Evolutionary conservation across 2,329 filamentous ascomycete species (phyloP), one percentile per base, ranked within the genome.

Genomic region (Venturia nashicola): DNA sequence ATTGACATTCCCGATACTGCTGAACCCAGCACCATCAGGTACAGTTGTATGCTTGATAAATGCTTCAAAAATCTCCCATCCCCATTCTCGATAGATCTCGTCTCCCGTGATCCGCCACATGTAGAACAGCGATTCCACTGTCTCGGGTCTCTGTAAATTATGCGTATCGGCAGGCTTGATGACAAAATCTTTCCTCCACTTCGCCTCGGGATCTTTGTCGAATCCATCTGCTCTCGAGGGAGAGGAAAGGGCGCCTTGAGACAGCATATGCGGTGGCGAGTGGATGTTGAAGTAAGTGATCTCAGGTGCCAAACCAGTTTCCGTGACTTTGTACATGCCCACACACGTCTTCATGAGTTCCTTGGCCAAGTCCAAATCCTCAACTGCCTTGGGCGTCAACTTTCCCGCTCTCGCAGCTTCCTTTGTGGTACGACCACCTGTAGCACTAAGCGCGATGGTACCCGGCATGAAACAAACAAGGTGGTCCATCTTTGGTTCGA

Each of bases 91-190:
- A 76, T 99, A 99, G 68, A 86, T 87, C 46, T 84, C 80, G 67
- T 99, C 92, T 34, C 89, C 90, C 0, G 94, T 99, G 74, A 99
- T 96, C 67, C 94, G 87, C 89, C 93, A 99, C 91, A 99, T 96
- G 78, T 97, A 96, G 71, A 99, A 92, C 66, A 99, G 78, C 65
- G 87, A 92, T 78, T 99, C 94, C n/a, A 97, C 87, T 0, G 94
- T 97, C 78, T 99, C 94, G 0, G 94, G 94, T 40, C 94, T 85
- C 76, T 97, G 94, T 42, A 99, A 81, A 72, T 99, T 99, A 77
- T 97, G 94, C 62, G 82, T 79, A 73, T 99, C 94, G n/a, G 85
- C 82, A n/a, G 78, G 69, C 72, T 95, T 90, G 71, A 99, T 86
- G 18, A 84, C 77, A 70, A 88, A 93, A 72, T 97, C 94, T 64